phyloP scores from a whole-genome alignment of 202 grass and related monocot species.

The Bolboschoenoplectus hybrid region DNA sequence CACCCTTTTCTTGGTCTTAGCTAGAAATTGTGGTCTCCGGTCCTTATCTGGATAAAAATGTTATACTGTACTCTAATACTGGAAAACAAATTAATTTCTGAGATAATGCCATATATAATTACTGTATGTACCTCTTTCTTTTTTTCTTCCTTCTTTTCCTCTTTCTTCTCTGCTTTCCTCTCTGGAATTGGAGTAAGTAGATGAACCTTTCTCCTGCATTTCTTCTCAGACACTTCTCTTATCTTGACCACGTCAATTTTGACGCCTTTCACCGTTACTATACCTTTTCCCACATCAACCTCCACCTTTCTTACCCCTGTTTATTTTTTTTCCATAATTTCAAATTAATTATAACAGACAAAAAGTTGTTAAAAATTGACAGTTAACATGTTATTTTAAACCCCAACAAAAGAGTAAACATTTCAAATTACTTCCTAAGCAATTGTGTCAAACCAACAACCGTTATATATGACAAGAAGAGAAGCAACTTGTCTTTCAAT shows the following conservation, averaged over 20 bases:
- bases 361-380: background rate
- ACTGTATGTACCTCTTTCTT: constrained; percentile 52
- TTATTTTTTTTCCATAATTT: background rate
- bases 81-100: background rate
- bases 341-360: background rate
- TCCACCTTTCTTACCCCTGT: constrained; percentile 83
- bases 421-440: background rate
- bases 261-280: constrained; percentile 64
- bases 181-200: constrained; percentile 48
- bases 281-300: constrained; percentile 50
- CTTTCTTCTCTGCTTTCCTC: constrained; percentile 41
- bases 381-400: background rate
- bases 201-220: constrained; percentile 64
- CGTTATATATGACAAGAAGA: background rate
- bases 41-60: background rate
- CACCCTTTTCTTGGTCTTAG: background rate
- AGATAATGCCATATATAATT: too few species aligned
- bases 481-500: background rate
- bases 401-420: background rate
- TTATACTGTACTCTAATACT: background rate
- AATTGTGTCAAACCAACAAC: background rate
- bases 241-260: constrained; percentile 67
- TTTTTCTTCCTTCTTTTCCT: constrained; percentile 50
- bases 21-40: background rate
- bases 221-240: constrained; percentile 53